These are phyloP conservation scores for Aspergillus wentii DNA, from an alignment of 495 filamentous ascomycete genomes.

Conservation along the genomic window DNA sequence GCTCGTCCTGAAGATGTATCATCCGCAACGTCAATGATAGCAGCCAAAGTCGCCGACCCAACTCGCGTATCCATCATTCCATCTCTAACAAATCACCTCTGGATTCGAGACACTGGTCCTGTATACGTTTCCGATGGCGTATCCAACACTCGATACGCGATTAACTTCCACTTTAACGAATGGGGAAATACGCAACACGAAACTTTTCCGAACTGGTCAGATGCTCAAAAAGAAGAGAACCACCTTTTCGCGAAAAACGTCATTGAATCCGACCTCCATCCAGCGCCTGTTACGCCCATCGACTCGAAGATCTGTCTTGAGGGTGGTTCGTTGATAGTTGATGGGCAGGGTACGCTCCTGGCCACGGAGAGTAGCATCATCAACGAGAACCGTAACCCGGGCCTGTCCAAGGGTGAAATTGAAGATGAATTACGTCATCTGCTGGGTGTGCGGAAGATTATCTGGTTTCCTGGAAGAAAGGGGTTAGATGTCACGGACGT, in stretches of 20 bases:
- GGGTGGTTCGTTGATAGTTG: conserved; percentile 30
- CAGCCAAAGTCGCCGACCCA: background rate
- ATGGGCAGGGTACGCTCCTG: conserved; percentile 31
- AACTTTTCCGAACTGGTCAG: conserved; percentile 18
- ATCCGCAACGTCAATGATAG: conserved; percentile 13
- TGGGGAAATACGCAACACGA: conserved; percentile 23
- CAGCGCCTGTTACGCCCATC: conserved; percentile 10
- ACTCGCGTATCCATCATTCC: conserved; percentile 16
- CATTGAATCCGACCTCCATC: conserved; percentile 7
- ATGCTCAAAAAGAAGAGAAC: conserved; percentile 14
- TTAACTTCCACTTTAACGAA: conserved; percentile 31
- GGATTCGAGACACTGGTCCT: conserved; percentile 32
- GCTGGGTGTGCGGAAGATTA: conserved; percentile 22
- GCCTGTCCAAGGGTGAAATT: conserved; percentile 10
- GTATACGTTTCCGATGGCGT: conserved; percentile 24
- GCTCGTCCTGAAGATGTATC: conserved; percentile 19
- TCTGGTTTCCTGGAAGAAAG: conserved; percentile 30
- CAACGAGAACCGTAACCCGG: conserved; percentile 23
- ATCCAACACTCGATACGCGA: conserved; percentile 14
- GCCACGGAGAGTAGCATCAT: conserved; percentile 31
- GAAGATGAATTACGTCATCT: conserved; percentile 20
- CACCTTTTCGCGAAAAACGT: conserved; percentile 19
- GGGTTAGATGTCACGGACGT: conserved; percentile 30
- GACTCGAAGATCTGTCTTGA: conserved; percentile 19
- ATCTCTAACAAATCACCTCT: conserved; percentile 25